Evolutionary conservation across 139 green algal species (phyloP).

Genomic region (Nannochloris sp.): DNA sequence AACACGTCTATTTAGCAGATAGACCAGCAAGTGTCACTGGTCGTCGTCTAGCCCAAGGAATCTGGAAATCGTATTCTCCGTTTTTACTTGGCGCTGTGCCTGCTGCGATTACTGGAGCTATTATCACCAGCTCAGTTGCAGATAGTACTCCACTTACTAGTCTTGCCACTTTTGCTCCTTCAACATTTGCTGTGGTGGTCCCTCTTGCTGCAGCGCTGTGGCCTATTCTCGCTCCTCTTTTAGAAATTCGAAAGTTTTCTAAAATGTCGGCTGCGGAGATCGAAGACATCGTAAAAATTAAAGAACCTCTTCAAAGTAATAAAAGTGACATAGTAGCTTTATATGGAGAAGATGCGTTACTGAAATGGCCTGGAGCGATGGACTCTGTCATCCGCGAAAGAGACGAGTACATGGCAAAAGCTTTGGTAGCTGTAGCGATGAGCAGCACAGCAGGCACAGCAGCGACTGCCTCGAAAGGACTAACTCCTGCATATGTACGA

Average conservation of each 20-base stretch:
- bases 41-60: conserved; percentile 34
- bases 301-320: conserved; percentile 47
- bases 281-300: conserved; percentile 61
- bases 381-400: conserved; percentile 62
- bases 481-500: conserved; percentile 46
- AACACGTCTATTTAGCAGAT: conserved; percentile 64
- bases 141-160: too few species aligned
- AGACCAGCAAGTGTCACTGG: conserved; percentile 32
- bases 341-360: conserved; percentile 63
- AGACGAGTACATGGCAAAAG: conserved; percentile 74
- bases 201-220: conserved; percentile 29
- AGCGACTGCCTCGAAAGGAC: too few species aligned
- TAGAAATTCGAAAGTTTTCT: conserved; percentile 54
- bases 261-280: conserved; percentile 54
- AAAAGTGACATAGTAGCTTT: neutral
- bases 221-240: conserved; percentile 55
- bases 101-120: conserved; percentile 1
- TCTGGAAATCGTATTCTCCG: conserved; percentile 16
- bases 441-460: conserved; percentile 31
- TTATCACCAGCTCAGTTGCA: neutral
- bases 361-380: conserved; percentile 74
- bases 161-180: neutral
- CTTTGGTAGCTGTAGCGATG: conserved; percentile 42
- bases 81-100: conserved; percentile 5
- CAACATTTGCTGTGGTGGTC: conserved; percentile 8